Evolutionary conservation across 108 stramenopile genomes (phyloP).

Genomic region (Fragilariopsis cylindrus): DNA sequence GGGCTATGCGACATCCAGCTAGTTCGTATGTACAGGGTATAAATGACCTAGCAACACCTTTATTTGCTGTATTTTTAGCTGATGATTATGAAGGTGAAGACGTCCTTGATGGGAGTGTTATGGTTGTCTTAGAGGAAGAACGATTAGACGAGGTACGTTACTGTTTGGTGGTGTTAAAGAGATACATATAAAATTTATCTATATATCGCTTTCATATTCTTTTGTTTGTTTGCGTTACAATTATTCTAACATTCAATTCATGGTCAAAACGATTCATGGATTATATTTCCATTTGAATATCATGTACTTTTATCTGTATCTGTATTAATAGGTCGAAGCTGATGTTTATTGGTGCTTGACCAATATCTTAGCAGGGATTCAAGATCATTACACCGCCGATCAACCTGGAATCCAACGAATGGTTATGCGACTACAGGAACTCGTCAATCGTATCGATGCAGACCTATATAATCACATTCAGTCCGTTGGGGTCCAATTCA

Average conservation of each 20-base stretch:
- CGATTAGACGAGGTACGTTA: constrained; percentile 56
- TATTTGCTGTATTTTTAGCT: constrained; percentile 88
- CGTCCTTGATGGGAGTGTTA: constrained; percentile 63
- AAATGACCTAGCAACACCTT: constrained; percentile 95
- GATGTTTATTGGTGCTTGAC: constrained; percentile 98
- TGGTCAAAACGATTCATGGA: background rate
- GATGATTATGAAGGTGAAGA: constrained; percentile 64
- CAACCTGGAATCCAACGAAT: constrained; percentile 98
- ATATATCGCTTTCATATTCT: background rate
- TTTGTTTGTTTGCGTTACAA: background rate
- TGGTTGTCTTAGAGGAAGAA: constrained; percentile 64
- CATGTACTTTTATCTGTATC: too few relatives aligned
- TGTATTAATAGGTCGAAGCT: constrained; percentile 74
- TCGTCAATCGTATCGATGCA: constrained; percentile 92
- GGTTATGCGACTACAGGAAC: constrained; percentile 92
- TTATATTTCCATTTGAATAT: too few relatives aligned
- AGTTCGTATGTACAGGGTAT: constrained; percentile 97
- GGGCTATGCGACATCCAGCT: constrained; percentile 97
- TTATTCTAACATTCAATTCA: background rate
- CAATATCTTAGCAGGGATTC: constrained; percentile 93
- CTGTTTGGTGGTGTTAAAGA: constrained; percentile 1
- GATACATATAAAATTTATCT: background rate
- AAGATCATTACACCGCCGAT: constrained; percentile 97
- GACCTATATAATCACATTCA: constrained; percentile 81
- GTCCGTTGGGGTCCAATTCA: constrained; percentile 80